Percentiles rank a stretch among this genome's conserved stretches.
Evolutionary conservation across 2,329 filamentous ascomycete species (phyloP).

Genomic region (Sordariomycetes sp.): DNA sequence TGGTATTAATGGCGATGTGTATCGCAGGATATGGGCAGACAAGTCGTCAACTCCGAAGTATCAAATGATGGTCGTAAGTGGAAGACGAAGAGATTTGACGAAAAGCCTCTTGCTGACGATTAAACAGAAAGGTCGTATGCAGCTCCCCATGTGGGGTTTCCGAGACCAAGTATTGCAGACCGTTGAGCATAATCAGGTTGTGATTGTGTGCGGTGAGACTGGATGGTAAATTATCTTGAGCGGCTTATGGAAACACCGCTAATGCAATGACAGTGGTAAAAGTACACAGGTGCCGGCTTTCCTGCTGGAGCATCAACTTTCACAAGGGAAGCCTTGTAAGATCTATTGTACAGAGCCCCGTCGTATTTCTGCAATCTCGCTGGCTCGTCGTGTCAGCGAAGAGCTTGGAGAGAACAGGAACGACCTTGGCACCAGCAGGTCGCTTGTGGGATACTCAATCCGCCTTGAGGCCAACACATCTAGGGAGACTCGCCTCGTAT

Average conservation of each 20-base stretch:
- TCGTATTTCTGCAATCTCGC: slow-evolving; percentile 89
- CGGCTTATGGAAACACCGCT: slow-evolving; percentile 7
- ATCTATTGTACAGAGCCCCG: slow-evolving; percentile 94
- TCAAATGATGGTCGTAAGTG: slow-evolving; percentile 64
- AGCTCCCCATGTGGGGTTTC: slow-evolving; percentile 85
- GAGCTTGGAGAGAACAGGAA: slow-evolving; percentile 79
- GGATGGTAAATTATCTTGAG: slow-evolving; percentile 60
- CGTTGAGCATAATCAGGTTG: slow-evolving; percentile 72
- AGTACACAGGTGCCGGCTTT: slow-evolving; percentile 96
- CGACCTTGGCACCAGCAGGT: slow-evolving; percentile 74
- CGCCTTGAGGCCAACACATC: slow-evolving; percentile 82
- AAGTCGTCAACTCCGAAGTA: slow-evolving; percentile 53
- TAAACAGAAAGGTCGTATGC: slow-evolving; percentile 52
- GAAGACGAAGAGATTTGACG: slow-evolving; percentile 1
- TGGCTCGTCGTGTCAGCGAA: slow-evolving; percentile 87
- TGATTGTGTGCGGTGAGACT: slow-evolving; percentile 94
- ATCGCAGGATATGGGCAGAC: slow-evolving; percentile 49
- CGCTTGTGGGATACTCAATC: slow-evolving; percentile 90
- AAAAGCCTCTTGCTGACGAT: too few relatives aligned
- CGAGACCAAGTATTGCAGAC: slow-evolving; percentile 67
- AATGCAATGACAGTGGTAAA: slow-evolving; percentile 55
- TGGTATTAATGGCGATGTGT: slow-evolving; percentile 33
- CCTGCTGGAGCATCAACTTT: slow-evolving; percentile 80
- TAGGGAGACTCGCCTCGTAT: slow-evolving; percentile 75
- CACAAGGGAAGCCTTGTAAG: slow-evolving; percentile 73